Conservation (phyloP, 805 yeast species). For the Yamadazyma phyllophila region DNA sequence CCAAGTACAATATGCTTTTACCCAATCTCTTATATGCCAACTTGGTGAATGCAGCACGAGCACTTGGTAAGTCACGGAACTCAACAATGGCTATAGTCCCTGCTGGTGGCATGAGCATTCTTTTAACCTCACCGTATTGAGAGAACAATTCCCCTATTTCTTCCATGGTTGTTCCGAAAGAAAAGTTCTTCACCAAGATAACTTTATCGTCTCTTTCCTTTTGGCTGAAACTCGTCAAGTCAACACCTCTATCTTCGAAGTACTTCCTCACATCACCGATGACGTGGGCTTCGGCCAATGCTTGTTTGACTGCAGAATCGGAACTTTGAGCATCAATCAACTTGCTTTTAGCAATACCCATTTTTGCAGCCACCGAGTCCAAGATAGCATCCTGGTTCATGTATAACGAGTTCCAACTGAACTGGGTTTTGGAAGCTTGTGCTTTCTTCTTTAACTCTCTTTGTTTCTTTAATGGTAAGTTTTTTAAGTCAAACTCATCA, state of each 20-base stretch:
- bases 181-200: slow-evolving; percentile 85
- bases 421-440: slow-evolving; percentile 81
- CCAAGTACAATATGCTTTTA: slow-evolving; percentile 82
- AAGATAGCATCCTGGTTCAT: slow-evolving; percentile 90
- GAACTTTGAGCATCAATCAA: slow-evolving; percentile 85
- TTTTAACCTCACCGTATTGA: slow-evolving; percentile 73
- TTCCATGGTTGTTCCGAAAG: slow-evolving; percentile 76
- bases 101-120: slow-evolving; percentile 91
- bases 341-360: slow-evolving; percentile 82
- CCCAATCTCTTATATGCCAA: slow-evolving; percentile 86
- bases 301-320: slow-evolving; percentile 91
- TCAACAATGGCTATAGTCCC: slow-evolving; percentile 95
- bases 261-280: slow-evolving; percentile 86
- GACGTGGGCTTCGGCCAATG: slow-evolving; percentile 95
- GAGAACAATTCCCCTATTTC: slow-evolving; percentile 82
- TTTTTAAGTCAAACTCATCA: slow-evolving; percentile 88
- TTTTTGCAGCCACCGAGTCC: slow-evolving; percentile 78
- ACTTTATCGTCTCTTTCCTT: slow-evolving; percentile 76
- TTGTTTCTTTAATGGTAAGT: slow-evolving; percentile 90
- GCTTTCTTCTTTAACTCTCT: slow-evolving; percentile 78
- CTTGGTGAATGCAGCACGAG: slow-evolving; percentile 85
- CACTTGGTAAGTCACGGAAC: slow-evolving; percentile 76
- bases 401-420: slow-evolving; percentile 92
- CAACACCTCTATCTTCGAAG: slow-evolving; percentile 84
- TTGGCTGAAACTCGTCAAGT: slow-evolving; percentile 64